A percentile compares a stretch with the other conserved stretches of the same genome.
phyloP scores from a whole-genome alignment of 2,329 filamentous ascomycete species.

The Sclerotinia trifoliorum region DNA sequence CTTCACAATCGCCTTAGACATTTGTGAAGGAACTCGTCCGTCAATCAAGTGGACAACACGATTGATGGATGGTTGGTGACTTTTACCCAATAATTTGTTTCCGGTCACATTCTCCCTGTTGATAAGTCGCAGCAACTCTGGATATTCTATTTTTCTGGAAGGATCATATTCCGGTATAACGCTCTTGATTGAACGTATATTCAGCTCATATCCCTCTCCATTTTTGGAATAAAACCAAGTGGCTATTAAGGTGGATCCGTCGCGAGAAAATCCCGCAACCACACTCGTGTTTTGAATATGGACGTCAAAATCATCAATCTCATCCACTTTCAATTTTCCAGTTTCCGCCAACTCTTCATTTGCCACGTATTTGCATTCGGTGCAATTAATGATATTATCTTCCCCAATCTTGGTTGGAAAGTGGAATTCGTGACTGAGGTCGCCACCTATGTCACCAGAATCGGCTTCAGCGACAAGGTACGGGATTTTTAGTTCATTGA shows the following conservation, averaged over 20 bases:
- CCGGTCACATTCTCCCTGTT: no score
- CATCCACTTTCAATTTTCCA: background rate
- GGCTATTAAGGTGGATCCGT: slow-evolving; percentile 66
- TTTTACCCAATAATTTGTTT: background rate
- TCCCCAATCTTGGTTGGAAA: slow-evolving; percentile 78
- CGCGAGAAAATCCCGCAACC: slow-evolving; percentile 58
- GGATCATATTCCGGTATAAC: slow-evolving; percentile 68
- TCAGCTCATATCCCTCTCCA: slow-evolving; percentile 44
- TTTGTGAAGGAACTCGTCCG: background rate
- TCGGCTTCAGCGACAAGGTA: slow-evolving; percentile 85
- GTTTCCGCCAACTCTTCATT: slow-evolving; percentile 79
- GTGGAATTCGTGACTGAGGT: slow-evolving; percentile 92
- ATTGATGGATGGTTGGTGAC: background rate
- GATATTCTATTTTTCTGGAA: slow-evolving; percentile 42
- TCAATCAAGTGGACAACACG: slow-evolving; percentile 7
- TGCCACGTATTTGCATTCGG: slow-evolving; percentile 69
- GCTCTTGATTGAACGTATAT: slow-evolving; percentile 64
- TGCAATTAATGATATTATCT: slow-evolving; percentile 78
- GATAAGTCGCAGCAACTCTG: background rate
- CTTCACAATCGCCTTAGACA: background rate
- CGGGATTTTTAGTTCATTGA: slow-evolving; percentile 78
- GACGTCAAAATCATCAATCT: background rate
- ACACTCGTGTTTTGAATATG: slow-evolving; percentile 47
- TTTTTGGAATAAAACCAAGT: slow-evolving; percentile 50
- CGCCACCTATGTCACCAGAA: slow-evolving; percentile 94